Evolutionary conservation across 2,329 filamentous ascomycete genomes (phyloP).

Genomic region (Cladophialophora immunda): DNA sequence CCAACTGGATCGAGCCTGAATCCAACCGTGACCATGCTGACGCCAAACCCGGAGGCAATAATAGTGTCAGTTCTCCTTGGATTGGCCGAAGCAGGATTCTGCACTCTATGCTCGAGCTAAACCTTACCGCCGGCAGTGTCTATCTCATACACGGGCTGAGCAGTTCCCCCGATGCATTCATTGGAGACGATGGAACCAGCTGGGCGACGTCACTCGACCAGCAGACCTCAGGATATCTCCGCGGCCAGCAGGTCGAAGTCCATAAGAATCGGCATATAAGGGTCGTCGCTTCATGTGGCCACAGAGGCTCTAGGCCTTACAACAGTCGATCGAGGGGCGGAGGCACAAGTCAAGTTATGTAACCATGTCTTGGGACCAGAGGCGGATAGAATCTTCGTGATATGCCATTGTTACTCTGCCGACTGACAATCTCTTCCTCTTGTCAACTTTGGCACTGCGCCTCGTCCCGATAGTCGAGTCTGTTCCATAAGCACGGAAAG

Average conservation of each 20-base stretch:
- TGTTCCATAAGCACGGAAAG: no score
- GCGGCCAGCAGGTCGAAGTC: not conserved
- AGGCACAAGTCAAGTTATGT: no score
- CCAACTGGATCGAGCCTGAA: not conserved
- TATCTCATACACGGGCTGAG: not conserved
- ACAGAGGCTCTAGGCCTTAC: no score
- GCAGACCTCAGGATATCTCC: not conserved
- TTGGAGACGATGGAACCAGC: not conserved
- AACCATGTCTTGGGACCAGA: no score
- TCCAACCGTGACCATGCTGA: not conserved
- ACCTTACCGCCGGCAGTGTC: not conserved
- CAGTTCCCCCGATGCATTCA: not conserved
- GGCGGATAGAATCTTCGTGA: no score
- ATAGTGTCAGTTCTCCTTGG: not conserved
- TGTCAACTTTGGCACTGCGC: no score
- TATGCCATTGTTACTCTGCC: no score
- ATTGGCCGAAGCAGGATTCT: not conserved
- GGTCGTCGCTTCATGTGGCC: no score
- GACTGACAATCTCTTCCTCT: no score
- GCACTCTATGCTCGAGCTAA: not conserved
- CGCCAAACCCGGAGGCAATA: not conserved
- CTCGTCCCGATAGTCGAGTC: no score
- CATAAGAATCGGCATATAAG: no score
- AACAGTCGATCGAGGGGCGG: no score
- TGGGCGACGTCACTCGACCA: not conserved